Conservation (phyloP, 75 land plant species). For the Chamaecyparis obtusa region DNA sequence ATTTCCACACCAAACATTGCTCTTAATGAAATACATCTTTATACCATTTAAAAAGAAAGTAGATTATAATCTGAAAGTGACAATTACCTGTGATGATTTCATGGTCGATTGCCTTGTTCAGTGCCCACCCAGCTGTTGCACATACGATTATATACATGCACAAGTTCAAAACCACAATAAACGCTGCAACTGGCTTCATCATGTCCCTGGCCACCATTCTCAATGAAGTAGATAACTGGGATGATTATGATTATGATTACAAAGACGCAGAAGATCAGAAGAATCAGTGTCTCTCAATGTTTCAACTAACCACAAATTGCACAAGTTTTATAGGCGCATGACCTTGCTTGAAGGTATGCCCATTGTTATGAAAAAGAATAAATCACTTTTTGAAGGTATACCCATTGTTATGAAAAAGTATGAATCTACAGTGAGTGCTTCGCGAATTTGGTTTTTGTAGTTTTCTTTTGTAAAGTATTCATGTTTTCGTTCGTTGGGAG, state of each 20-base stretch:
- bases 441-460: no score
- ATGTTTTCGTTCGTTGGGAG: no score
- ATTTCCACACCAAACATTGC: neutral
- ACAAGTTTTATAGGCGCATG: no score
- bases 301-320: neutral
- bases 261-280: neutral
- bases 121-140: conserved; percentile 56
- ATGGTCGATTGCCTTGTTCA: conserved; percentile 52
- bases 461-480: no score
- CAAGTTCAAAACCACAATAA: conserved; percentile 52
- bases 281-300: no score
- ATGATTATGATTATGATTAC: neutral
- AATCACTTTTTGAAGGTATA: no score
- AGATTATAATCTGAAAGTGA: neutral
- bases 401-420: no score
- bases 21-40: neutral
- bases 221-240: neutral
- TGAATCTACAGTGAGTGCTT: no score
- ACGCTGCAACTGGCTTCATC: conserved; percentile 24
- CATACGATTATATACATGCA: conserved; percentile 44
- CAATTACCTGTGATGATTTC: conserved; percentile 5
- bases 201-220: conserved; percentile 36
- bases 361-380: no score
- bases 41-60: no score
- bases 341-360: no score